These are phyloP conservation scores for Chaetomidium leptoderma DNA, from an alignment of 495 filamentous ascomycete species.

Conservation along the genomic window DNA sequence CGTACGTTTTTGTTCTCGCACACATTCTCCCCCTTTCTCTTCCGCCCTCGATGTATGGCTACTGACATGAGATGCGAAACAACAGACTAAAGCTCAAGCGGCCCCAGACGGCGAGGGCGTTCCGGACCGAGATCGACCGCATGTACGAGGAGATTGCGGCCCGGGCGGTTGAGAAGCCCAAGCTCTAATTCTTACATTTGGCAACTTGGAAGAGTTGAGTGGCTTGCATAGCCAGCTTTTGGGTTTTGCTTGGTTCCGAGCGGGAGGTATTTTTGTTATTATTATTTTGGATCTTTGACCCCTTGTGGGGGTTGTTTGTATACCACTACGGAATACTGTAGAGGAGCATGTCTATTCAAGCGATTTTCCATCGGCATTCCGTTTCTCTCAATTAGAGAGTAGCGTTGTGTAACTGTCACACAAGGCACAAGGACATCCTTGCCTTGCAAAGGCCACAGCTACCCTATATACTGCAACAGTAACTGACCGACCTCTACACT, in stretches of 20 bases:
- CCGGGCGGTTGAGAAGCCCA: conserved; percentile 35
- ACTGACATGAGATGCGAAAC: neutral
- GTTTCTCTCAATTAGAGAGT: too few species aligned
- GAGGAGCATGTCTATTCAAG: neutral
- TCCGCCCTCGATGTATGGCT: neutral
- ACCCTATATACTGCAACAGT: too few species aligned
- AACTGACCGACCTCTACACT: too few species aligned
- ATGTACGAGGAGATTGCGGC: conserved; percentile 68
- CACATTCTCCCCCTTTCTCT: neutral
- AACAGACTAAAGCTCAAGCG: conserved; percentile 89
- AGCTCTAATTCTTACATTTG: conserved; percentile 32
- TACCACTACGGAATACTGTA: conserved; percentile 1
- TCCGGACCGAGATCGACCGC: conserved; percentile 66
- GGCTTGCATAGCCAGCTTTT: neutral
- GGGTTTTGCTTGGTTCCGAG: neutral
- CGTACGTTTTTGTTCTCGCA: conserved; percentile 57
- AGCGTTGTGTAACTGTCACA: too few species aligned
- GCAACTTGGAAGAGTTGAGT: neutral
- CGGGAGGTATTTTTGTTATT: neutral
- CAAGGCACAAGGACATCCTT: too few species aligned
- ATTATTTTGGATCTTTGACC: neutral
- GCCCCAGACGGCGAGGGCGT: conserved; percentile 76
- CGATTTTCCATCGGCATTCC: neutral
- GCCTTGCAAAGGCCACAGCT: too few species aligned
- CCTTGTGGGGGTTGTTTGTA: neutral